Percentiles rank a stretch among this genome's conserved stretches.
These are phyloP conservation scores for Yamadazyma blattariae DNA, from an alignment of 1,139 yeast genomes.

Conservation along the genomic window DNA sequence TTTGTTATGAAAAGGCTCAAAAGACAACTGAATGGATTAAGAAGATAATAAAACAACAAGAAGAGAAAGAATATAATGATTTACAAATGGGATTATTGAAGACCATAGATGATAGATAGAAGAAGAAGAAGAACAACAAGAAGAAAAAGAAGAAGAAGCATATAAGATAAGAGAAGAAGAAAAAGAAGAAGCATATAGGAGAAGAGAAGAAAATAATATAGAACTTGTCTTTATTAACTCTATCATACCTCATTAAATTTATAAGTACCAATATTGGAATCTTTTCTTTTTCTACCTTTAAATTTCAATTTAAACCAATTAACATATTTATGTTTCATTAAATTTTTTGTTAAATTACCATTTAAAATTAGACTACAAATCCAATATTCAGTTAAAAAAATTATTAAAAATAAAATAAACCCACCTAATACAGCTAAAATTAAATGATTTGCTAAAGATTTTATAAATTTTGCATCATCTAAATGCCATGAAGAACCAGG, in stretches of 20 bases:
- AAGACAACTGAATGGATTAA: slow-evolving; percentile 64
- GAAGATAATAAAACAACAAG: slow-evolving; percentile 54
- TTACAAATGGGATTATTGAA: slow-evolving; percentile 33
- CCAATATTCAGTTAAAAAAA: slow-evolving; percentile 63
- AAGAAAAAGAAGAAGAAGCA: too few relatives aligned
- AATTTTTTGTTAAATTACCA: slow-evolving; percentile 4
- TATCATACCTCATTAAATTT: slow-evolving; percentile 7
- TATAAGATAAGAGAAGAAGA: too few relatives aligned
- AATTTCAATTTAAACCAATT: slow-evolving; percentile 5
- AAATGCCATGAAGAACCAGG: slow-evolving; percentile 89
- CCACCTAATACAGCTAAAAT: slow-evolving; percentile 68
- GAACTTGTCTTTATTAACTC: not conserved
- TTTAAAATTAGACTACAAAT: slow-evolving; percentile 41
- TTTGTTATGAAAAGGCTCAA: slow-evolving; percentile 65
- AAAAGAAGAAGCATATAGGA: too few relatives aligned
- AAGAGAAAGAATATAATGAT: slow-evolving; percentile 29
- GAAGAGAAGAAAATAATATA: too few relatives aligned
- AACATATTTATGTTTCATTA: slow-evolving; percentile 3
- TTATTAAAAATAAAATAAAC: slow-evolving; percentile 51
- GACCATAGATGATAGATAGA: slow-evolving; percentile 33
- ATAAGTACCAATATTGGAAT: slow-evolving; percentile 38
- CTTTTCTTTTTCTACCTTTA: slow-evolving; percentile 49
- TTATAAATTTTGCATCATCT: slow-evolving; percentile 77
- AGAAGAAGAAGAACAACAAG: too few relatives aligned
- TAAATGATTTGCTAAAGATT: slow-evolving; percentile 68